Base-by-base conservation (phyloP, 345 rosid genomes). In the Nasturtium officinale region DNA sequence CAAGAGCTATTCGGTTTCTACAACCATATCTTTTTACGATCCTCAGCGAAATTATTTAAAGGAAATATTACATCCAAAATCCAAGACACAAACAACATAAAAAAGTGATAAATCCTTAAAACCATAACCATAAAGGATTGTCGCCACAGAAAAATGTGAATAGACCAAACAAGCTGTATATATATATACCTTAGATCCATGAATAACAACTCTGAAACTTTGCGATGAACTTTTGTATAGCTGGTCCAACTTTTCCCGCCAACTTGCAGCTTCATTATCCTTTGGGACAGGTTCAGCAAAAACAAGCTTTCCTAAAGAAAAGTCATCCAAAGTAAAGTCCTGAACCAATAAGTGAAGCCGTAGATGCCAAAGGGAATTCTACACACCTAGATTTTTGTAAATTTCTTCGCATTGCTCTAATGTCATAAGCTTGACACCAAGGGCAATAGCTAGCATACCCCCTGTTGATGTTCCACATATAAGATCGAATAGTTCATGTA, bases 391-490 rank as follows among this genome's bases (percentile, higher is more conserved):
- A 80, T 89, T 89, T 79, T 95, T 95, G 90, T 95, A 95, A 78
- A 92, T 90, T 79, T 95, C 99, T 84, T 95, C 99, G 28, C 98
- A 95, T 38, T 95, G 82, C 26, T 78, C 89, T 81, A 92, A 80
- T 58, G 89, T 84, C 98, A 91, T 92, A 69, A 85, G 86, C 89
- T 91, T 92, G 70, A 95, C 86, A 77, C 91, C 94, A 72, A 95
- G 97, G 66, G 98, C 98, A 82, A 90, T 80, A 58, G 99, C 99
- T 30, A 95, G 88, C 99, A 95, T 95, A 69, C 99, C 99, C 59
- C 99, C 97, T 3, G 98, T 95, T 76, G 99, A 95, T 75, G 99
- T 92, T 82, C 99, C 99, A 67, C 99, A 91, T 68, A 92, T 81
- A 77, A 95, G 97, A 78, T 95, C 98, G 45, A 95, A 95, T 68